phyloP scores from a whole-genome alignment of 257 asterid species.

The Capsicum baccatum region DNA sequence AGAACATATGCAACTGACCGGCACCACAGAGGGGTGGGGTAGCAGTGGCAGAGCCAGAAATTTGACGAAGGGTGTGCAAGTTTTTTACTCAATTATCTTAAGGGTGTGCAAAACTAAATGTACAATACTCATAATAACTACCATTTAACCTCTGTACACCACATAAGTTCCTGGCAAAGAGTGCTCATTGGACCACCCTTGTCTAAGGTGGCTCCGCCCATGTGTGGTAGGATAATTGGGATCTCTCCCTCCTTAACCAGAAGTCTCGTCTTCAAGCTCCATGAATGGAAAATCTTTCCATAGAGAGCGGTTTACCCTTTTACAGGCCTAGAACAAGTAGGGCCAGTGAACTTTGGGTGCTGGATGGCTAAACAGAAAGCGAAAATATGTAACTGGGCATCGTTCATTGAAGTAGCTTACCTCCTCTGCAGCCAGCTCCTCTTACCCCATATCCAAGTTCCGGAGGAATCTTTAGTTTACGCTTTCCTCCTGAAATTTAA shows the following conservation, averaged over 20 bases:
- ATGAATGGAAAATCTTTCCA: neutral
- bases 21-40: neutral
- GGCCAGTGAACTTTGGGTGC: neutral
- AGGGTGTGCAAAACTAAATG: no score
- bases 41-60: no score
- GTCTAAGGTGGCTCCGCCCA: no score
- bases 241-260: neutral
- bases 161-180: no score
- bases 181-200: no score
- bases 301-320: neutral
- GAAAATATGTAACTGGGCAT: neutral
- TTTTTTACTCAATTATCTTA: no score
- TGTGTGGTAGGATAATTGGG: neutral
- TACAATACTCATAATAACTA: no score
- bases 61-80: no score
- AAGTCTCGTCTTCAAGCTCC: neutral
- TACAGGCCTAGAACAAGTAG: neutral
- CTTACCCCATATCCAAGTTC: slow-evolving; percentile 82
- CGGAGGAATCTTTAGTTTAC: slow-evolving; percentile 80
- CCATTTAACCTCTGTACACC: no score
- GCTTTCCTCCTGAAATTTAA: slow-evolving; percentile 70
- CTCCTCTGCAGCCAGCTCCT: slow-evolving; percentile 94
- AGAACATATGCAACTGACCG: neutral
- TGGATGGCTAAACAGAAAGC: neutral
- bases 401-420: slow-evolving; percentile 36